Evolutionary conservation across 176 grass and related monocot genomes (phyloP).

Genomic region (Triticum monococcum): DNA sequence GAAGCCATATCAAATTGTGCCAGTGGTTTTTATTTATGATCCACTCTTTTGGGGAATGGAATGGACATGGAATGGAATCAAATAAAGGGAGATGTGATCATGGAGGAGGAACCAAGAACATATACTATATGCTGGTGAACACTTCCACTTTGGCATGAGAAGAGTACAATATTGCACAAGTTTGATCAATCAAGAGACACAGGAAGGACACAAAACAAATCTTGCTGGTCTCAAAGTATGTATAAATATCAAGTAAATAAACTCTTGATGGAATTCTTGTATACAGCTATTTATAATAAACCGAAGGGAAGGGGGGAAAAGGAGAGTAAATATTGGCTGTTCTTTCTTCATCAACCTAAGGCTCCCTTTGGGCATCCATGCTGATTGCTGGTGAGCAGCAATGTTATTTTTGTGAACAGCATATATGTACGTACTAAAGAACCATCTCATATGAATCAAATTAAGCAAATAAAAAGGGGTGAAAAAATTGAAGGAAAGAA

Average conservation of each 20-base stretch:
- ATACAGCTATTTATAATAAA: conserved; percentile 51
- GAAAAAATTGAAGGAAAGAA: conserved; percentile 94
- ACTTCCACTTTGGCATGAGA: not conserved
- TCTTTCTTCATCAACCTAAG: conserved; percentile 48
- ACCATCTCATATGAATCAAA: conserved; percentile 59
- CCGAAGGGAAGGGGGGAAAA: conserved; percentile 26
- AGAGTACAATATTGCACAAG: conserved; percentile 15
- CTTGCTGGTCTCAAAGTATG: conserved; percentile 6
- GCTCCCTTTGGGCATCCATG: conserved; percentile 77
- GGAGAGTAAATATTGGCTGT: conserved; percentile 43
- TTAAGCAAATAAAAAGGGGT: conserved; percentile 56
- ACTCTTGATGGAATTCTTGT: conserved; percentile 42
- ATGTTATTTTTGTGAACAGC: conserved; percentile 40
- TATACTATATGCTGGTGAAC: conserved; percentile 15
- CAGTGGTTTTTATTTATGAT: conserved; percentile 12
- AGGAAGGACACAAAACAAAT: conserved; percentile 29
- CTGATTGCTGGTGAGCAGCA: conserved; percentile 49
- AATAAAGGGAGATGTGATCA: conserved; percentile 27
- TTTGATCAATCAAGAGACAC: not conserved
- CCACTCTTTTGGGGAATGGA: conserved; percentile 22
- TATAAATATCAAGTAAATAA: conserved; percentile 32
- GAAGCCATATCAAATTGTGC: conserved; percentile 26
- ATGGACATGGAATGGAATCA: conserved; percentile 36
- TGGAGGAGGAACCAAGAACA: conserved; percentile 44
- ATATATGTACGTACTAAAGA: conserved; percentile 68